Evolutionary conservation across 163 green algal species (phyloP), one percentile per base, ranked within the genome.

Genomic region (Trebouxiophyceae sp.): DNA sequence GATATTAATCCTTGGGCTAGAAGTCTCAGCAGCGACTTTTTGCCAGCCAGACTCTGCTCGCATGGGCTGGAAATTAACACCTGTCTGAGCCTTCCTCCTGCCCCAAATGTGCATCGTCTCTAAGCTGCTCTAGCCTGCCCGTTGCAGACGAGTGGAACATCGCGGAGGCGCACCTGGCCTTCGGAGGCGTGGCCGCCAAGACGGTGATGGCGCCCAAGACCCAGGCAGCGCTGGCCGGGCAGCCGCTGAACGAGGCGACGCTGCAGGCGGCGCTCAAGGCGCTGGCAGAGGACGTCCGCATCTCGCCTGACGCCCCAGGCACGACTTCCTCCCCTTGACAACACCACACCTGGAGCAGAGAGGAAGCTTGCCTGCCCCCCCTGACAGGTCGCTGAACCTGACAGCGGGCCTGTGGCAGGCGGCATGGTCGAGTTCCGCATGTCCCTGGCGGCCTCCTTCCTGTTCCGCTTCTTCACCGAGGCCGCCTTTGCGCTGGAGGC

Each of bases 401-500:
- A 29, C 23, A 28, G n/a, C n/a, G n/a, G n/a, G n/a, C n/a, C n/a
- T n/a, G n/a, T 19, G 1, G 54, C 71, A 77, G 81, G 81, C 50
- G 92, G 93, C 54, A 96, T 95, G 88, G 78, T 81, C 20, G 88
- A 97, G 77, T 98, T 89, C 83, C 80, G 93, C 4, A 77, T 78
- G 31, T 90, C 88, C 20, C 84, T 98, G 62, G 77, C 83, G 4
- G 75, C 83, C 6, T 91, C 84, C 45, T 98, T 98, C 79, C 67
- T 98, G 28, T 98, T 96, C 89, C 97, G 97, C 78, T 93, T 91
- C 69, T 89, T 93, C 23, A 72, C 95, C 23, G 64, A 77, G 23
- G 70, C 67, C 16, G 79, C 77, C 31, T 24, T 70, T 20, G n/a
- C 65, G 68, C 77, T 90, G 54, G 77, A 87, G 67, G 28, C 28